Evolutionary conservation across 148 eudicot genomes (phyloP), one percentile per base, ranked within the genome.

Genomic region (Linanthus parryae): DNA sequence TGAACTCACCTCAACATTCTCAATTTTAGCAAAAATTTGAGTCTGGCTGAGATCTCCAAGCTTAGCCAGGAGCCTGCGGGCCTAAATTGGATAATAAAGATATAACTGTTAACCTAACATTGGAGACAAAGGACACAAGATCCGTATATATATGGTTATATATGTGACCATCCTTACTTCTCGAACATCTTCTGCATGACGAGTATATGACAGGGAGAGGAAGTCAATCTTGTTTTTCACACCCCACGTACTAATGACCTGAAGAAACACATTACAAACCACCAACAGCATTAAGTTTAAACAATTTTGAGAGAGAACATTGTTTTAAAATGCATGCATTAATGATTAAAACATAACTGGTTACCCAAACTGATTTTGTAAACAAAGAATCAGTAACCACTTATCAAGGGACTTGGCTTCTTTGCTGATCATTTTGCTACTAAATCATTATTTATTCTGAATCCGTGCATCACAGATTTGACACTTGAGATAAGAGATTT

Each of bases 171-270:
- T 58, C 54, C 73, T 52, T 76, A 91, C 98, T 66, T 86, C 81
- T 45, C 95, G 98, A 63, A 91, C 94, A 77, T 91, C 98, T 67
- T 91, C 87, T 29, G 96, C 98, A 52, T 87, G 94, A 19, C 98
- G 83, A 35, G 98, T 84, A 57, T 77, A 87, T 4, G 98, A 87
- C 23, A 91, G 66, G 24, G 98, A 87, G 37, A 91, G 79, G 48
- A 91, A 91, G 57, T 91, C 98, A 44, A 91, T 91, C 72, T 91
- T 91, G 76, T 91, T 91, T 52, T 75, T 65, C 35, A 70, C 76
- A 29, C 98, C 98, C 98, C 98, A 91, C 0, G 98, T 45, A 73
- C 85, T 81, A 59, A 91, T 91, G 26, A 62, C 72, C 98, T 91
- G 79, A 44, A 51, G 23, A n/a, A n/a, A n/a, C n/a, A n/a, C n/a